Conservation (phyloP, 1,284 basidiomycete species). For the Malassezia furfur region DNA sequence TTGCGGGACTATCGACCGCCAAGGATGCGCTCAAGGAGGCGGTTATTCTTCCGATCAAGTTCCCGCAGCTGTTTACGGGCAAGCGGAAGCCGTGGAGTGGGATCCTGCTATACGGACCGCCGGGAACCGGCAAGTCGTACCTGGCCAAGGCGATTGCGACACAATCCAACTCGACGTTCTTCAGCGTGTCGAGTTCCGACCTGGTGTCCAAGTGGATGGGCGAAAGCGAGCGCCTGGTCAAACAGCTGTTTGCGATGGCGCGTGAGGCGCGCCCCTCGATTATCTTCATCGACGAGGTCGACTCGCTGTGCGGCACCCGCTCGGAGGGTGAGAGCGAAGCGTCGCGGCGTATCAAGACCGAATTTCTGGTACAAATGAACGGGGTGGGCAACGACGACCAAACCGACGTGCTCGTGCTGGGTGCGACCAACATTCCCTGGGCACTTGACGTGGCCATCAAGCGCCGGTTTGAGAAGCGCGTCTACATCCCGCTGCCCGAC, state of each 20-base stretch:
- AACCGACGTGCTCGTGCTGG: conserved; percentile 83
- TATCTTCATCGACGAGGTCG: conserved; percentile 98
- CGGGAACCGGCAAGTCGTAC: conserved; percentile 55
- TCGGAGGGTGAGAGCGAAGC: conserved; percentile 95
- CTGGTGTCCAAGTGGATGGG: conserved; percentile 99
- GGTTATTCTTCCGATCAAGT: conserved; percentile 96
- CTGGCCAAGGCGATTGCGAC: conserved; percentile 97
- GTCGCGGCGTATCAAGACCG: conserved; percentile 90
- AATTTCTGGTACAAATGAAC: conserved; percentile 93
- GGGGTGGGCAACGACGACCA: conserved; percentile 90
- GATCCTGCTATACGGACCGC: conserved; percentile 80
- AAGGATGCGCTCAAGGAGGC: conserved; percentile 96
- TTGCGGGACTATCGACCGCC: conserved; percentile 84
- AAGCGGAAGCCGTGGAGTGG: conserved; percentile 95
- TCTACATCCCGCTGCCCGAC: conserved; percentile 94
- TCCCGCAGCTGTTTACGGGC: conserved; percentile 93
- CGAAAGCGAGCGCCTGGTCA: conserved; percentile 85
- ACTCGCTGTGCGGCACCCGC: conserved; percentile 86
- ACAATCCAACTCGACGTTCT: conserved; percentile 94
- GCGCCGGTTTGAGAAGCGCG: conserved; percentile 93
- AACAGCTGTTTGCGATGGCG: conserved; percentile 91
- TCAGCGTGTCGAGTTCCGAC: conserved; percentile 87
- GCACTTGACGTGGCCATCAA: conserved; percentile 96
- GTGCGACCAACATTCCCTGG: conserved; percentile 87
- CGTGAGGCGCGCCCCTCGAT: conserved; percentile 92